Percentiles rank a stretch among this genome's conserved stretches.
Conservation (phyloP, 208 protist genomes). For the Kentomonas sorsogonicus region DNA sequence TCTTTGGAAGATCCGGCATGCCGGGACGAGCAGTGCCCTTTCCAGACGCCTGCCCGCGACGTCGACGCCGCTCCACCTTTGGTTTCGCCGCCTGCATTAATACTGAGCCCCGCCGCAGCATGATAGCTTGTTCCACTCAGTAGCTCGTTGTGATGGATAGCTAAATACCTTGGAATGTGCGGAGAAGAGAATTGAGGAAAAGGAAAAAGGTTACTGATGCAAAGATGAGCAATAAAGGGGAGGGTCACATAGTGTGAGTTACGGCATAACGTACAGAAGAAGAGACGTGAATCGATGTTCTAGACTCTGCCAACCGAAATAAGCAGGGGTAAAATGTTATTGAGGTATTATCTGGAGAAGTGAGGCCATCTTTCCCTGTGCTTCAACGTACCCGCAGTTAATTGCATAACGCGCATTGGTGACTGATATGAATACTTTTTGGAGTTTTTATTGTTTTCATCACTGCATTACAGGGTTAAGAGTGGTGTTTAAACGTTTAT, state of each 20-base stretch:
- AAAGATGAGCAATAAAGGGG: background rate
- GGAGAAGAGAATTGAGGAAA: background rate
- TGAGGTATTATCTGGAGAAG: background rate
- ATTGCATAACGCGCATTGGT: background rate
- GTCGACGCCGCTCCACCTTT: conserved; percentile 55
- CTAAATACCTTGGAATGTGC: background rate
- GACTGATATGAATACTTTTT: background rate
- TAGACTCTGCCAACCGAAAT: background rate
- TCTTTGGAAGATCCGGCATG: conserved; percentile 73
- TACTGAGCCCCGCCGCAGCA: conserved; percentile 23
- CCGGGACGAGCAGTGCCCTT: conserved; percentile 23
- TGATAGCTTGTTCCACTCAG: conserved; percentile 3
- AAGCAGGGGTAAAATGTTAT: background rate
- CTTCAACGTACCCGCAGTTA: too few relatives aligned
- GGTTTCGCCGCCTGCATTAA: conserved; percentile 27
- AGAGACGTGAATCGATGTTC: background rate
- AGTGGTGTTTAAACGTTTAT: background rate
- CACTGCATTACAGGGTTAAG: background rate
- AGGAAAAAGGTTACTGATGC: conserved; percentile 3
- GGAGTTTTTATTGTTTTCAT: background rate
- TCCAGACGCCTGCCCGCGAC: conserved; percentile 23
- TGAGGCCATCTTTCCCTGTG: background rate
- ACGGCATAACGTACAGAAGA: background rate
- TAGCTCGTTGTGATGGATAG: background rate
- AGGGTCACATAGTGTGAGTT: background rate